A percentile compares a stretch with the other conserved stretches of the same genome.
Conservation (phyloP, 2,329 filamentous ascomycete genomes). For the Clonostachys sp. region DNA sequence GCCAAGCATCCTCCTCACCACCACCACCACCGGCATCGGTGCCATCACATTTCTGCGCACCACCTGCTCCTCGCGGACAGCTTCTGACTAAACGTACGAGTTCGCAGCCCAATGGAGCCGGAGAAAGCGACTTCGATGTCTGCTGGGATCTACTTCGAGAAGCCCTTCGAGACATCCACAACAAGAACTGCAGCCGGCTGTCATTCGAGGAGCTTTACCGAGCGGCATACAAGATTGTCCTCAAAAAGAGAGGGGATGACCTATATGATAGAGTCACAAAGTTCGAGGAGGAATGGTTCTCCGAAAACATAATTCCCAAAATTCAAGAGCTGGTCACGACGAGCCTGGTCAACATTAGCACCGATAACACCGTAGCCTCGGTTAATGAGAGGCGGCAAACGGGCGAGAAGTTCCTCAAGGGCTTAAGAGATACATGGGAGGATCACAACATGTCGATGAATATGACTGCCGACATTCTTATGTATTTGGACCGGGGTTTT, state of each 20-base stretch:
- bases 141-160: conserved; percentile 75
- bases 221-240: conserved; percentile 87
- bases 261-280: conserved; percentile 77
- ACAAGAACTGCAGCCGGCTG: conserved; percentile 81
- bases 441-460: conserved; percentile 91
- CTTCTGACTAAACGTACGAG: neutral
- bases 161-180: conserved; percentile 84
- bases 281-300: conserved; percentile 81
- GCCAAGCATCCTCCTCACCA: neutral
- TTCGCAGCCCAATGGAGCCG: conserved; percentile 32
- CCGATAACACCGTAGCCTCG: conserved; percentile 58
- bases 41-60: neutral
- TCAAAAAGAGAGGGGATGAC: conserved; percentile 78
- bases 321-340: conserved; percentile 69
- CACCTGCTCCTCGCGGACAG: no score
- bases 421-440: conserved; percentile 75
- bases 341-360: conserved; percentile 56
- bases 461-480: conserved; percentile 93
- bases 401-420: conserved; percentile 78
- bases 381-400: conserved; percentile 73
- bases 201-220: conserved; percentile 97
- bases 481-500: conserved; percentile 93
- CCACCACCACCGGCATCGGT: neutral
- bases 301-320: conserved; percentile 63
- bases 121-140: conserved; percentile 75